Evolutionary conservation across 805 yeast species (phyloP).

Genomic region (Teunomyces kruisii): DNA sequence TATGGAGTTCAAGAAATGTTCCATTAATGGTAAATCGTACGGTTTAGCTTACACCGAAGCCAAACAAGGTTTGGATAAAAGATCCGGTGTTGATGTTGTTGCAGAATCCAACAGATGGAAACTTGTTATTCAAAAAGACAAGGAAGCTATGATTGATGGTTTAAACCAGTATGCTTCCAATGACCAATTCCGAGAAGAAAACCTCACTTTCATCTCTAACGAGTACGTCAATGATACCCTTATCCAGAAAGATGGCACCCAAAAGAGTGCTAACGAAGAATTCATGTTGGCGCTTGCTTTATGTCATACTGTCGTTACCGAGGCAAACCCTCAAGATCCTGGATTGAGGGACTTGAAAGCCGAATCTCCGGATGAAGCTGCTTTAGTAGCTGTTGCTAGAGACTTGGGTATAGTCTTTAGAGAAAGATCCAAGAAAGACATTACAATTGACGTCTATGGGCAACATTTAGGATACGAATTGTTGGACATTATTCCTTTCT

Average conservation of each 20-base stretch:
- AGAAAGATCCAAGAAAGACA: constrained; percentile 51
- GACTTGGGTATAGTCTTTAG: constrained; percentile 68
- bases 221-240: constrained; percentile 56
- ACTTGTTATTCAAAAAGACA: constrained; percentile 56
- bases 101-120: constrained; percentile 54
- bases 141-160: constrained; percentile 52
- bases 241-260: constrained; percentile 30
- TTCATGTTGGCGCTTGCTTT: constrained; percentile 68
- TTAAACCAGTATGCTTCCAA: constrained; percentile 13
- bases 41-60: constrained; percentile 87
- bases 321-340: constrained; percentile 40
- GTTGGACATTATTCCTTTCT: constrained; percentile 59
- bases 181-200: constrained; percentile 46
- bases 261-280: constrained; percentile 48
- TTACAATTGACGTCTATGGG: constrained; percentile 48
- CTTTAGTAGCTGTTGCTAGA: constrained; percentile 72
- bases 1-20: constrained; percentile 82
- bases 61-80: constrained; percentile 70
- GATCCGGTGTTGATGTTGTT: constrained; percentile 76
- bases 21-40: constrained; percentile 69
- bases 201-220: constrained; percentile 62
- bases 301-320: constrained; percentile 76
- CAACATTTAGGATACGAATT: constrained; percentile 44
- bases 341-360: constrained; percentile 58
- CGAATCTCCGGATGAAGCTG: constrained; percentile 83